Percentiles rank a stretch among this genome's conserved stretches.
phyloP scores from a whole-genome alignment of 129 eudicot species.

The Flaveria robusta region DNA sequence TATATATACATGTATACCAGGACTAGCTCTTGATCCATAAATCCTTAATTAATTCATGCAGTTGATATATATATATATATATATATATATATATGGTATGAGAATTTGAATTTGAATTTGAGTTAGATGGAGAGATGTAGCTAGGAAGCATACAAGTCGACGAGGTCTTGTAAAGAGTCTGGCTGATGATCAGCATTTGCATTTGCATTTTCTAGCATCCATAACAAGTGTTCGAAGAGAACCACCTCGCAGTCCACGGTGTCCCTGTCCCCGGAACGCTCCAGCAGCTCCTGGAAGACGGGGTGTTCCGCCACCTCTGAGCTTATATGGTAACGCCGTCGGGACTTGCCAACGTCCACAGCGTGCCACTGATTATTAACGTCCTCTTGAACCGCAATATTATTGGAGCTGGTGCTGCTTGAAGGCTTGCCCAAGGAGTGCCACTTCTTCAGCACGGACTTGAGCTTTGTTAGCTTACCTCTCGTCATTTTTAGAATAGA shows the following conservation, averaged over 20 bases:
- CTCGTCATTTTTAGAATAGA: slow-evolving; percentile 46
- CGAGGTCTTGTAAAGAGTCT: slow-evolving; percentile 67
- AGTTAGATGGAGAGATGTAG: background rate
- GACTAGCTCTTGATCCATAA: no score
- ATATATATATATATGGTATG: no score
- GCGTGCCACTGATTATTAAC: slow-evolving; percentile 9
- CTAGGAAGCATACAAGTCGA: slow-evolving; percentile 54
- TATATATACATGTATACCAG: no score
- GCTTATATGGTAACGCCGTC: slow-evolving; percentile 59
- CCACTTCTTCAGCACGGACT: slow-evolving; percentile 64
- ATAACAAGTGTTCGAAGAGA: slow-evolving; percentile 73
- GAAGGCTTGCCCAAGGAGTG: slow-evolving; percentile 57
- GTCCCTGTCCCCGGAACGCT: slow-evolving; percentile 42
- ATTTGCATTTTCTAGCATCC: slow-evolving; percentile 82
- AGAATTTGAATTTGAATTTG: no score
- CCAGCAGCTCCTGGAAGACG: slow-evolving; percentile 63
- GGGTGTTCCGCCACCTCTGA: slow-evolving; percentile 68
- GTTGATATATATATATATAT: no score
- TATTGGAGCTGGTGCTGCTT: slow-evolving; percentile 32
- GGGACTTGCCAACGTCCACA: slow-evolving; percentile 71
- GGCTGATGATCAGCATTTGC: slow-evolving; percentile 65
- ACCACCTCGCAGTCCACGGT: slow-evolving; percentile 73
- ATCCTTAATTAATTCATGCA: no score
- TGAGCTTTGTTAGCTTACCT: slow-evolving; percentile 55
- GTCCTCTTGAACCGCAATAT: no score